Percentiles rank a stretch among this genome's conserved stretches.
These are phyloP conservation scores for Bromus sterilis DNA, from an alignment of 176 grass and related monocot genomes.

Conservation along the genomic window DNA sequence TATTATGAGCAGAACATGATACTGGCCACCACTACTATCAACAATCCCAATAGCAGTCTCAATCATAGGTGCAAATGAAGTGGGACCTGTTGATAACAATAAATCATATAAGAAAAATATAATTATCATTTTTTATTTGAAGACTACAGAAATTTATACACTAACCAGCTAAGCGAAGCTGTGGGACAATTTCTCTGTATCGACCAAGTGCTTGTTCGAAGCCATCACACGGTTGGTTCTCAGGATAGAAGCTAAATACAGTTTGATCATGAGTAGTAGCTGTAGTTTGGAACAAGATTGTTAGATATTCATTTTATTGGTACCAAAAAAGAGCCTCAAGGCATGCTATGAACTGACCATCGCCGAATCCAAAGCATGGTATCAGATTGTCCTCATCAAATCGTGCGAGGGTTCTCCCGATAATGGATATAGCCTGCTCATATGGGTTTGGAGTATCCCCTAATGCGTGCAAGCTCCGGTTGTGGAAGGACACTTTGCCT, in stretches of 20 bases:
- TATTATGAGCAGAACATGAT: conserved; percentile 82
- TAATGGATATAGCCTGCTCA: conserved; percentile 71
- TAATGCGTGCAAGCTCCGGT: conserved; percentile 53
- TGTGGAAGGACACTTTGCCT: conserved; percentile 51
- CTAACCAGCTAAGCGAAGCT: conserved; percentile 54
- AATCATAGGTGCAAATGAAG: conserved; percentile 80
- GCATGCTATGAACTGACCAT: conserved; percentile 41
- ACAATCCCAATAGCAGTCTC: conserved; percentile 72
- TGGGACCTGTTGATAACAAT: conserved; percentile 43
- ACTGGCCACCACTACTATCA: conserved; percentile 79
- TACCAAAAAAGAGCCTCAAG: background rate
- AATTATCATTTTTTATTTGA: background rate
- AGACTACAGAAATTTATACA: background rate
- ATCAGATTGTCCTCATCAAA: conserved; percentile 85
- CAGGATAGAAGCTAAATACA: conserved; percentile 70
- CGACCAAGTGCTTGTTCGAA: conserved; percentile 60
- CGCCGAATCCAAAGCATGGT: conserved; percentile 74
- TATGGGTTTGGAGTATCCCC: conserved; percentile 64
- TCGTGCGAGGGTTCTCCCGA: conserved; percentile 51
- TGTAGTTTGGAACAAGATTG: conserved; percentile 11
- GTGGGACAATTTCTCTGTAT: conserved; percentile 69
- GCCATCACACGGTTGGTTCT: conserved; percentile 55
- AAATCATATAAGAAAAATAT: background rate
- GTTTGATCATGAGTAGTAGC: conserved; percentile 70
- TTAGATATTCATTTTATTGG: background rate